A percentile compares a stretch with the other conserved stretches of the same genome.
Conservation (phyloP, 352 stramenopile species). For the Globisporangium barbulae region DNA sequence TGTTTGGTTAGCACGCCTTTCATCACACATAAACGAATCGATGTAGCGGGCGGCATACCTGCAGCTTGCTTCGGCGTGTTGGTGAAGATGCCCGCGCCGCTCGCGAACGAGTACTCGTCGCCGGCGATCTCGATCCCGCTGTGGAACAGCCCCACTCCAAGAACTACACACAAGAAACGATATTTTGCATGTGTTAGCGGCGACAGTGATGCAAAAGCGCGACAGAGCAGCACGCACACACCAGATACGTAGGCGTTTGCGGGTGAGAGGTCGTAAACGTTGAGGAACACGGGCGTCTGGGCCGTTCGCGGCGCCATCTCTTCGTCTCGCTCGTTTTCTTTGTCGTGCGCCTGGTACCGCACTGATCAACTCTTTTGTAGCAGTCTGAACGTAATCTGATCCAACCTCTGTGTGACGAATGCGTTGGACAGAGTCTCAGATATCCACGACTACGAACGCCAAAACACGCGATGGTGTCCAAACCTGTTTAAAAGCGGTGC, state of each 20-base stretch:
- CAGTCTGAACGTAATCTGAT: too few relatives aligned
- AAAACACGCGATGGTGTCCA: too few relatives aligned
- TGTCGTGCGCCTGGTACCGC: too few relatives aligned
- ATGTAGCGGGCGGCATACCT: conserved; percentile 25
- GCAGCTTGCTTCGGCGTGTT: conserved; percentile 56
- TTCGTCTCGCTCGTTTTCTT: conserved; percentile 1
- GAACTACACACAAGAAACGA: conserved; percentile 19
- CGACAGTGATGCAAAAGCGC: background rate
- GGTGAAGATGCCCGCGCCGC: conserved; percentile 88
- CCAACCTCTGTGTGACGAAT: too few relatives aligned
- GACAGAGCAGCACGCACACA: conserved; percentile 26
- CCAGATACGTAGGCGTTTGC: conserved; percentile 87
- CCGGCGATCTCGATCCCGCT: conserved; percentile 91
- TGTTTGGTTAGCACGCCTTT: background rate
- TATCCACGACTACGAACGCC: too few relatives aligned
- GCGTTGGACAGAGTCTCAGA: too few relatives aligned
- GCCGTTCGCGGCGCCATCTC: conserved; percentile 39
- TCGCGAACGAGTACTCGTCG: conserved; percentile 92
- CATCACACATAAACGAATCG: background rate
- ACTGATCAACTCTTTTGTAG: too few relatives aligned
- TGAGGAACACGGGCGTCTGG: conserved; percentile 80
- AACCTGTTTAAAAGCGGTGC: too few relatives aligned
- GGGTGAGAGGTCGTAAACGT: conserved; percentile 92
- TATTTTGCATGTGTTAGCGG: conserved; percentile 16
- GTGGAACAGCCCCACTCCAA: conserved; percentile 91